Base-by-base conservation (phyloP, 208 protist species). In the Angomonas deanei region DNA sequence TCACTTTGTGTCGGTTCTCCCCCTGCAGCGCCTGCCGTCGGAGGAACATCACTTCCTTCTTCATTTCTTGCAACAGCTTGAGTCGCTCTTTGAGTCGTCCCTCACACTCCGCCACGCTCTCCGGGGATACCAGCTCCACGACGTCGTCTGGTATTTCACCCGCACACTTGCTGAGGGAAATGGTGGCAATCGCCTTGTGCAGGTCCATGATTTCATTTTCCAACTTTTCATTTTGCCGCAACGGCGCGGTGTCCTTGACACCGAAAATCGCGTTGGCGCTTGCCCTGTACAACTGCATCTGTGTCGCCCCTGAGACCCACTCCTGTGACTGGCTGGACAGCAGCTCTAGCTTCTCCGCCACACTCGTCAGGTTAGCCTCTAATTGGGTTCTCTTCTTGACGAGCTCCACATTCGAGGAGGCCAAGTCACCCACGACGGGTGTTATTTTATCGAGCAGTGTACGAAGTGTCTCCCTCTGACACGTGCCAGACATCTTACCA, bases 1-100 rank as follows among this genome's bases (percentile, higher is more conserved):
- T 2, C 4, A 39, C 30, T 21, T 42, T 34, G 17, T 13, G 15
- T 1, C 5, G 15, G 1, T 6, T 34, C n/a, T 59, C 15, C 11
- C 32, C n/a, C 26, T 6, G 8, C 4, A 42, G 21, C 8, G 28
- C 53, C 10, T 34, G 32, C 53, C 39, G 32, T 30, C 53, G 53
- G n/a, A 59, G 21, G 15, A 59, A 59, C 28, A 59, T 6, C 3
- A 59, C 53, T 38, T 59, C 53, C 28, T 42, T 32, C 6, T 42
- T 34, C 17, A 59, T 30, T 23, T 59, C 39, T 30, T 59, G 28
- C n/a, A 24, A 38, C 30, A 59, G 6, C 30, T 33, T 59, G 1
- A 21, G 6, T 23, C 39, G 32, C 5, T 42, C 30, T 34, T 59
- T 30, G 2, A 59, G 28, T 19, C 6, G 21, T 24, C n/a, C 23